These are phyloP conservation scores for Rosa hybrid DNA, from an alignment of 331 rosid species.

Conservation along the genomic window DNA sequence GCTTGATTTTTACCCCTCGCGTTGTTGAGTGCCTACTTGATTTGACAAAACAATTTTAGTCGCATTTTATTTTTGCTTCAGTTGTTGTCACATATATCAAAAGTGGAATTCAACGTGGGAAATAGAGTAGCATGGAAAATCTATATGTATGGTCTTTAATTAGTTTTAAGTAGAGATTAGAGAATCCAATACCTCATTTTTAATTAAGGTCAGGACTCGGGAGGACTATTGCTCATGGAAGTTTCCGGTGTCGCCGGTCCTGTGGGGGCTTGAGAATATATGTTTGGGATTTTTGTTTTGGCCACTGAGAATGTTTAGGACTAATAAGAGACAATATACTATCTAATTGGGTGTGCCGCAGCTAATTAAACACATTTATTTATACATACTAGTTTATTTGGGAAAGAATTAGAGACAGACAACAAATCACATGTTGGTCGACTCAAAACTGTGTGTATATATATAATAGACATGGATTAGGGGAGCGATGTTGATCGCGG, in stretches of 20 bases:
- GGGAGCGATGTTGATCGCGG: conserved; percentile 23
- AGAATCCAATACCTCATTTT: conserved; percentile 42
- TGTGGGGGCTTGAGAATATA: conserved; percentile 47
- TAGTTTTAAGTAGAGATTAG: neutral
- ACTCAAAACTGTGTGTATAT: conserved; percentile 11
- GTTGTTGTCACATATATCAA: neutral
- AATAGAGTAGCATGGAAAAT: neutral
- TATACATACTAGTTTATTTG: conserved; percentile 2
- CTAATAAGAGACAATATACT: conserved; percentile 17
- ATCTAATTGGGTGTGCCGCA: conserved; percentile 27
- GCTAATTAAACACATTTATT: conserved; percentile 1
- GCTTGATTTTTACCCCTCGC: neutral
- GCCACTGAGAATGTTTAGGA: neutral
- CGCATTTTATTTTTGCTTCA: neutral
- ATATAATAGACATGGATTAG: neutral
- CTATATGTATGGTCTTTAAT: conserved; percentile 19
- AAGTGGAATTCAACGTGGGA: neutral
- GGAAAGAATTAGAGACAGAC: neutral
- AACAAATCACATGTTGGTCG: conserved; percentile 18
- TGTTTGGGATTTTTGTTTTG: conserved; percentile 9
- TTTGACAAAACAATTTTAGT: neutral
- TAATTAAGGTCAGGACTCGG: conserved; percentile 6
- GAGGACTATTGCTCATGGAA: conserved; percentile 41
- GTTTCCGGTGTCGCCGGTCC: conserved; percentile 38
- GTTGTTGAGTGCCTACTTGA: neutral